These are phyloP conservation scores for Candida hungchunana DNA, from an alignment of 805 yeast genomes.

Conservation along the genomic window DNA sequence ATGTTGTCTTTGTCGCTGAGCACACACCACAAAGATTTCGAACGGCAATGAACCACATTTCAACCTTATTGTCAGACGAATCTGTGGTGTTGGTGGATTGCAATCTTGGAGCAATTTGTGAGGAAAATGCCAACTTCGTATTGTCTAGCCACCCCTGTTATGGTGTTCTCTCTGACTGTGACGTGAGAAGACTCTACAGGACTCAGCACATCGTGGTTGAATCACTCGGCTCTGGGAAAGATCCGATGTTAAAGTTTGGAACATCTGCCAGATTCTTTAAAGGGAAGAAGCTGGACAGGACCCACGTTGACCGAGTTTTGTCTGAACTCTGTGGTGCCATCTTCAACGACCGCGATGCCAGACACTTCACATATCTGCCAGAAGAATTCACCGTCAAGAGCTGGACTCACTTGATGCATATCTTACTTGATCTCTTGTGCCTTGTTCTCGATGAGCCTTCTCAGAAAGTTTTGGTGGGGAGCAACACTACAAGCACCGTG, in stretches of 20 bases:
- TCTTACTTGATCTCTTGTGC: conserved; percentile 1
- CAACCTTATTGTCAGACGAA: neutral
- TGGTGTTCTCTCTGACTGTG: neutral
- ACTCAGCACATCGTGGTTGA: neutral
- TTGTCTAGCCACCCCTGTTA: neutral
- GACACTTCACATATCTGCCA: no score
- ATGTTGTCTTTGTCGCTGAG: neutral
- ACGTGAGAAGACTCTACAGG: no score
- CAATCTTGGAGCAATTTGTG: conserved; percentile 13
- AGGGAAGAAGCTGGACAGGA: no score
- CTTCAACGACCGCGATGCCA: no score
- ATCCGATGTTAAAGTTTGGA: no score
- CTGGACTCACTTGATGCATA: no score
- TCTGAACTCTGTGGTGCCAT: no score
- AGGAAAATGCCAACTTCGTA: conserved; percentile 1
- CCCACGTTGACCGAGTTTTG: no score
- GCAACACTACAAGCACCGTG: neutral
- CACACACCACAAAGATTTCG: neutral
- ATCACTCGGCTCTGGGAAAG: no score
- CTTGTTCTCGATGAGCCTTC: neutral
- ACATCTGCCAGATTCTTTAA: no score
- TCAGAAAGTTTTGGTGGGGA: neutral
- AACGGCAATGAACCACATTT: neutral
- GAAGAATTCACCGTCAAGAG: no score
- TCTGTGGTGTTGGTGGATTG: conserved; percentile 17